Percentiles rank a stretch among this genome's conserved stretches.
Evolutionary conservation across 306 rosid species (phyloP).

Genomic region (Dalbergia cultrata): DNA sequence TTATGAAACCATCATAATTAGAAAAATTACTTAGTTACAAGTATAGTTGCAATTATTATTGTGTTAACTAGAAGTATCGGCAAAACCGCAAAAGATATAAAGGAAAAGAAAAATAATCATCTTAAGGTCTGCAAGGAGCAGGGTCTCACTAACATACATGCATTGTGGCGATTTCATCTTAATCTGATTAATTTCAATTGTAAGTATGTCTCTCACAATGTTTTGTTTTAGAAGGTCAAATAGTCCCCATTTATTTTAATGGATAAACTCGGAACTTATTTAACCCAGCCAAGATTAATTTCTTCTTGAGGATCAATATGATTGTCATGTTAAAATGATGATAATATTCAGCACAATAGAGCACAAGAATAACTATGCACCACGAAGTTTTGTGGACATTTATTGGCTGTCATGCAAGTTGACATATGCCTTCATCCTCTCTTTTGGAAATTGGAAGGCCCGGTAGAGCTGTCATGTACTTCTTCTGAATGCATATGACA

Average conservation of each 20-base stretch:
- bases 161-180: not conserved
- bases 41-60: not conserved
- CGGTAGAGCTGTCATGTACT: conserved; percentile 56
- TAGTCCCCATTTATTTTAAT: not conserved
- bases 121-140: no score
- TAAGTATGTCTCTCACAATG: not conserved
- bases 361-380: conserved; percentile 1
- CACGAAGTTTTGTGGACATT: conserved; percentile 5
- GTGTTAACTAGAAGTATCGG: not conserved
- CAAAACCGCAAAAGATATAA: not conserved
- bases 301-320: not conserved
- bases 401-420: conserved; percentile 59
- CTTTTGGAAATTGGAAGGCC: conserved; percentile 41
- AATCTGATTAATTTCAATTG: not conserved
- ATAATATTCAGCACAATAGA: not conserved
- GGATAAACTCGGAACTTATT: no score
- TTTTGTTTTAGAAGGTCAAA: not conserved
- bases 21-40: no score
- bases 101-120: not conserved
- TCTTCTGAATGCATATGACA: conserved; percentile 33
- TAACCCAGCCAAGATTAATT: not conserved
- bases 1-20: no score
- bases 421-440: conserved; percentile 43
- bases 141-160: not conserved
- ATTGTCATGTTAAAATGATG: not conserved